These are phyloP conservation scores for Begonia masoniana DNA, from an alignment of 306 rosid genomes.

Conservation along the genomic window DNA sequence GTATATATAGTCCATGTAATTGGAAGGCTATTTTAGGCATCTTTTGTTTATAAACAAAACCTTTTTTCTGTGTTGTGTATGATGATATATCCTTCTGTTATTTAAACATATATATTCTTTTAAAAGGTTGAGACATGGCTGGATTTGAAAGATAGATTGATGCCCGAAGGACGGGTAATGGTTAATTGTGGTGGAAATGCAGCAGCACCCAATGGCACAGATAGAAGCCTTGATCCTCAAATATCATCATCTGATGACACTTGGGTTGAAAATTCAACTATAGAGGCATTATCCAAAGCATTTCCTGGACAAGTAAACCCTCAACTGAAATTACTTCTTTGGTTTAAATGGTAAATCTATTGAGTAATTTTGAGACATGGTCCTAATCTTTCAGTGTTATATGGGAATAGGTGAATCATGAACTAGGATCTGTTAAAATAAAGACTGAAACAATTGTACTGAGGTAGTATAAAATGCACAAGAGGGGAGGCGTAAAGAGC, in stretches of 20 bases:
- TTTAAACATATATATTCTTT: not conserved
- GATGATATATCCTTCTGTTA: conserved; percentile 1
- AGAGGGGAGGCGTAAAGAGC: no score
- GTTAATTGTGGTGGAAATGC: conserved; percentile 77
- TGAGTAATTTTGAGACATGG: no score
- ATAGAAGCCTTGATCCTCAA: conserved; percentile 14
- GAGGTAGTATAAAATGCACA: no score
- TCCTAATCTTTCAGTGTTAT: no score
- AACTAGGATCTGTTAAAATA: no score
- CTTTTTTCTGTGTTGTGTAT: not conserved
- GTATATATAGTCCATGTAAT: not conserved
- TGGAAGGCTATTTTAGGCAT: not conserved
- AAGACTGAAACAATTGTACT: no score
- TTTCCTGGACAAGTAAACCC: conserved; percentile 69
- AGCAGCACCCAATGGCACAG: conserved; percentile 24
- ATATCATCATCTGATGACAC: conserved; percentile 24
- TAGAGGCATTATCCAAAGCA: conserved; percentile 55
- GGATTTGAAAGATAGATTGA: conserved; percentile 43
- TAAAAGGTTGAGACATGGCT: conserved; percentile 60
- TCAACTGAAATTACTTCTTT: not conserved
- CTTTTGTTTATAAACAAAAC: not conserved
- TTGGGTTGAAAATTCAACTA: conserved; percentile 42
- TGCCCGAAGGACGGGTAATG: conserved; percentile 76
- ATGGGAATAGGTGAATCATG: no score
- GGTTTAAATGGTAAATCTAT: no score